Base-by-base conservation (phyloP, 73 alveolate genomes). In the Paramecium sexaurelia region DNA sequence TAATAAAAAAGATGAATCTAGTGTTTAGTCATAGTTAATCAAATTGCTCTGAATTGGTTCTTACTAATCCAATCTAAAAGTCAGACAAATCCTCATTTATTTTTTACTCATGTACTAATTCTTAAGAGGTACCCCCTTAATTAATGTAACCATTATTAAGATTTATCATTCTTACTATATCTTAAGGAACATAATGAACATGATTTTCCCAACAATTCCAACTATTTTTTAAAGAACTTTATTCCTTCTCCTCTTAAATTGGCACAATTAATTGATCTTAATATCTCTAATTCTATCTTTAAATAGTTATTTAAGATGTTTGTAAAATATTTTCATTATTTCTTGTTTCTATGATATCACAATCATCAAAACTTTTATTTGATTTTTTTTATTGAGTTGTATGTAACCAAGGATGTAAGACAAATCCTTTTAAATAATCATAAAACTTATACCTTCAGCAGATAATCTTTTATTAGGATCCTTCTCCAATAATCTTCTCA, bases 391-490 rank as follows among this genome's bases (percentile, higher is more conserved):
- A 8, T 35, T 35, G 1, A 0, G 35, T 40, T 33, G 51, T 35
- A 71, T 71, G 86, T 17, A 71, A 32, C 86, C 86, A 71, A 7
- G 57, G 56, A 71, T 71, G 86, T 17, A 29, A 20, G 15, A 37
- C 55, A 40, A 71, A 71, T 10, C 43, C 86, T 71, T 33, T 32
- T 2, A 3, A 55, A 71, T 37, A 15, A 27, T 0, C 9, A 1
- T 71, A 35, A 32, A 19, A 17, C 33, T n/a, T 51, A 71, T 71
- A 71, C 86, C 86, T 29, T 71, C 56, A 11, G 90, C 90, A 10
- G 90, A 78, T 78, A 78, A 11, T 45, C 90, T 78, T 43, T 78
- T 78, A 29, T 78, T 61, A 3, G 90, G 90, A 33, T 78, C 71
- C 27, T 78, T 78, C 19, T 37, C 55, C 9, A 78, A 43, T 20